These are phyloP conservation scores for Penicillium fuscoglaucum DNA, from an alignment of 2,329 filamentous ascomycete species.

Conservation along the genomic window DNA sequence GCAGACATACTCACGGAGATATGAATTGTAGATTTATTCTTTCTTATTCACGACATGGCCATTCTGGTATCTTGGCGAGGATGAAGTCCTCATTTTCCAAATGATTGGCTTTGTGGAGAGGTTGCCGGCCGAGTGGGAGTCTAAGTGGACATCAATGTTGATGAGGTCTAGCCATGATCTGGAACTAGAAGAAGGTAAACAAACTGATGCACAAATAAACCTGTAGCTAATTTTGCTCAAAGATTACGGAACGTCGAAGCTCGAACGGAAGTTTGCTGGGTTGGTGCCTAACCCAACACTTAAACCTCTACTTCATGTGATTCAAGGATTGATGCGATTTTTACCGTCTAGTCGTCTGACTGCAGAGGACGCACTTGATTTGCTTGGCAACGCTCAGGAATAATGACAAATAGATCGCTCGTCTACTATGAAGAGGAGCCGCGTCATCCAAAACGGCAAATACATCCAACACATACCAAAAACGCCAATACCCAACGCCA, in stretches of 20 bases:
- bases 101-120: slow-evolving; percentile 28
- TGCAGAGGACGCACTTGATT: slow-evolving; percentile 20
- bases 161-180: slow-evolving; percentile 10
- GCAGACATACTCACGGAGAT: slow-evolving; percentile 5
- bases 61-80: slow-evolving; percentile 24
- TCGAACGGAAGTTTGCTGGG: slow-evolving; percentile 20
- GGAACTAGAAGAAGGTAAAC: slow-evolving; percentile 1
- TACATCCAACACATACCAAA: too few relatives aligned
- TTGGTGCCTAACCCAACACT: slow-evolving; percentile 16
- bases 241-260: slow-evolving; percentile 11
- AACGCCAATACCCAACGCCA: too few relatives aligned
- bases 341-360: slow-evolving; percentile 23
- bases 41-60: slow-evolving; percentile 22
- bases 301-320: slow-evolving; percentile 19
- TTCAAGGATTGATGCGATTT: slow-evolving; percentile 25
- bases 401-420: neutral
- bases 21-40: slow-evolving; percentile 22
- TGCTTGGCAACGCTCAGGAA: neutral
- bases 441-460: too few relatives aligned
- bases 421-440: too few relatives aligned
- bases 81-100: slow-evolving; percentile 19
- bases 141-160: slow-evolving; percentile 21
- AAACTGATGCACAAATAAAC: too few relatives aligned
- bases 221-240: slow-evolving; percentile 13
- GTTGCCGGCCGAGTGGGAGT: slow-evolving; percentile 24